Percentiles rank a stretch among this genome's conserved stretches.
phyloP scores from a whole-genome alignment of 129 eudicot genomes.

The Arctium lappa region DNA sequence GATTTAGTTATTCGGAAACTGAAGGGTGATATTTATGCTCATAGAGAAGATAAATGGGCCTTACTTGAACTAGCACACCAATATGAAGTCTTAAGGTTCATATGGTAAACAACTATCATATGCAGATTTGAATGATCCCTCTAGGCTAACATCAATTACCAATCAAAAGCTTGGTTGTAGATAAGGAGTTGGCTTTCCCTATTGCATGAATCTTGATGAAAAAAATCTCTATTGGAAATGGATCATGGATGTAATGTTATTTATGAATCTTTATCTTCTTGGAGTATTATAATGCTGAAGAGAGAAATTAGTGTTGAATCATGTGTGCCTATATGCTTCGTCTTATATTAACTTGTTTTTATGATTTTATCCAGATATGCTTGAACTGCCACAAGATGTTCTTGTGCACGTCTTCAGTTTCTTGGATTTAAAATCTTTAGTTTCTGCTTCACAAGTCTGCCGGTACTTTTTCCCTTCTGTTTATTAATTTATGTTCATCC shows the following conservation, averaged over 20 bases:
- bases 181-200: too few species aligned
- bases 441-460: constrained; percentile 72
- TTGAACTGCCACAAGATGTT: constrained; percentile 67
- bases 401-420: constrained; percentile 74
- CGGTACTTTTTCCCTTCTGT: constrained; percentile 40
- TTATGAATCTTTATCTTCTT: background rate
- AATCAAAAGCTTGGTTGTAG: too few species aligned
- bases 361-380: constrained; percentile 28
- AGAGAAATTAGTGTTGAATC: too few species aligned
- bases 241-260: too few species aligned
- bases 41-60: background rate
- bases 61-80: background rate
- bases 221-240: background rate
- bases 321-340: background rate
- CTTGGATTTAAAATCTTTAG: constrained; percentile 67
- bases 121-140: too few species aligned
- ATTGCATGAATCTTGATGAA: too few species aligned
- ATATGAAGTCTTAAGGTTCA: too few species aligned
- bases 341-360: background rate
- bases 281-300: background rate
- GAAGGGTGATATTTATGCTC: background rate
- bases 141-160: too few species aligned
- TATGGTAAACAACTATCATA: too few species aligned
- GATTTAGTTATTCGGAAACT: background rate
- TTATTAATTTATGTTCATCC: background rate